Percentiles rank a stretch among this genome's conserved stretches.
phyloP scores from a whole-genome alignment of 257 asterid species.

The Salvia hispanica region DNA sequence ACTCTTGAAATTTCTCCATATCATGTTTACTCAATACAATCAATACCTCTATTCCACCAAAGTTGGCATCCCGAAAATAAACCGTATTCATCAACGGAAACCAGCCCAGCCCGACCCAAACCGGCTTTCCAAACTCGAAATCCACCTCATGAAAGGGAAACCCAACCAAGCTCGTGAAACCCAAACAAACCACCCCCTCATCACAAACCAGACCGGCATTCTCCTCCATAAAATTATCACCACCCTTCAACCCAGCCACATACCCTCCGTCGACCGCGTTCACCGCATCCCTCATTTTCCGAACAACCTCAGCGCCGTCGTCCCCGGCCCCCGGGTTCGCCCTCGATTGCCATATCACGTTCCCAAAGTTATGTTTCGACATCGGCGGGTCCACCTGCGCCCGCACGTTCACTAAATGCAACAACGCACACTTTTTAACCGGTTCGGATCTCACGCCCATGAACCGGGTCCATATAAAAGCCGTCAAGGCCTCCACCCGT shows the following conservation, averaged over 20 bases:
- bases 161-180: too few relatives aligned
- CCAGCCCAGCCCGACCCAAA: too few relatives aligned
- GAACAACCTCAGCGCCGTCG: constrained; percentile 25
- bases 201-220: too few relatives aligned
- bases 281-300: constrained; percentile 37
- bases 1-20: background rate
- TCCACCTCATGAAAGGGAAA: too few relatives aligned
- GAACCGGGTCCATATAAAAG: constrained; percentile 48
- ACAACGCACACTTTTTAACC: constrained; percentile 25
- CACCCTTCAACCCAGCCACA: too few relatives aligned
- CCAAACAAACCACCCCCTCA: too few relatives aligned
- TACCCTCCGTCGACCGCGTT: background rate
- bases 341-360: constrained; percentile 24
- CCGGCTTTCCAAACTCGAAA: too few relatives aligned
- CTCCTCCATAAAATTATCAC: too few relatives aligned
- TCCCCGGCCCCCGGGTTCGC: constrained; percentile 28
- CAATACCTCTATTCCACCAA: too few relatives aligned
- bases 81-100: too few relatives aligned
- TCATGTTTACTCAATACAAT: too few relatives aligned
- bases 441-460: constrained; percentile 25
- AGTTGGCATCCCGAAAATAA: too few relatives aligned
- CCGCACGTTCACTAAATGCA: constrained; percentile 47
- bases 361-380: constrained; percentile 41
- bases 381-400: constrained; percentile 38
- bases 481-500: constrained; percentile 42